Percentiles rank a stretch among this genome's conserved stretches.
Evolutionary conservation across 495 filamentous ascomycete species (phyloP).

Genomic region (Aspergillus ostianus): DNA sequence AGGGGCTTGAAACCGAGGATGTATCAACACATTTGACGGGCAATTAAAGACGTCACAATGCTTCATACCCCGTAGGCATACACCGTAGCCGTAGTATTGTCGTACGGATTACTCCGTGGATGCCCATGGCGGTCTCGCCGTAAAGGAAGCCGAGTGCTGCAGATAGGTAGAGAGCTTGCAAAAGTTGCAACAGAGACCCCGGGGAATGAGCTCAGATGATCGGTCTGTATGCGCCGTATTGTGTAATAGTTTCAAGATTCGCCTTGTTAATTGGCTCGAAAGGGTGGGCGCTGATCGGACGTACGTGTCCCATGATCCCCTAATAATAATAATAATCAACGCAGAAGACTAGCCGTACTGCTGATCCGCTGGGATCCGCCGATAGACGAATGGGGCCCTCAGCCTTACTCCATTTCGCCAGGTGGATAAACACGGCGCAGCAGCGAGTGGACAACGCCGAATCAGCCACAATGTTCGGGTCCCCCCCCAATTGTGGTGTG

Average conservation of each 20-base stretch:
- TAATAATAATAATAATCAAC: not conserved
- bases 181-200: no score
- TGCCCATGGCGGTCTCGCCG: no score
- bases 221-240: not conserved
- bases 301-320: not conserved
- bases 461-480: slow-evolving; percentile 1
- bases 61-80: not conserved
- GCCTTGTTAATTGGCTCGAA: not conserved
- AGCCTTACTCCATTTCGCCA: slow-evolving; percentile 8
- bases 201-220: not conserved
- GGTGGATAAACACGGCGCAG: not conserved
- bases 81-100: no score
- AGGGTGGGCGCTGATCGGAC: not conserved
- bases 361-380: slow-evolving; percentile 7
- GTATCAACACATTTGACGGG: not conserved
- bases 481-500: not conserved
- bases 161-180: no score
- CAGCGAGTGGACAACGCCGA: not conserved
- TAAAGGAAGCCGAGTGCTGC: no score
- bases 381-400: slow-evolving; percentile 1
- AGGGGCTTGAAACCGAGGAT: not conserved
- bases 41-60: not conserved
- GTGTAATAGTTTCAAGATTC: not conserved
- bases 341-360: not conserved
- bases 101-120: no score